Evolutionary conservation across 768 basidiomycete species (phyloP), one percentile per base, ranked within the genome.

Genomic region (Leccinum barrowsii): DNA sequence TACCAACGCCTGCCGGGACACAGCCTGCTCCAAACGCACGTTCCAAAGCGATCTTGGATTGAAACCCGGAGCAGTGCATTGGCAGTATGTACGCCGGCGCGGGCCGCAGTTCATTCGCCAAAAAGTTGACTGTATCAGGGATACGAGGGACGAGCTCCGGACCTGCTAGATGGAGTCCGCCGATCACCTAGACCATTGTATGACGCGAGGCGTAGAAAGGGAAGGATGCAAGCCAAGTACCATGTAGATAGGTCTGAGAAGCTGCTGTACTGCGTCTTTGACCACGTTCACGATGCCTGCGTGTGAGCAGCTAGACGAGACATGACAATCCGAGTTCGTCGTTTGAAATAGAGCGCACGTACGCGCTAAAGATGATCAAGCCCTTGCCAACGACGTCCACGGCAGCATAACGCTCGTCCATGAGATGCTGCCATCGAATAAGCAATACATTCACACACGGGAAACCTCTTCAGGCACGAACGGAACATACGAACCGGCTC

Each of bases 261-360:
- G 85, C 26, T 69, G 82, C 19, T 71, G 67, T 6, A 88, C 73
- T 1, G 88, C 91, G 65, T 91, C 85, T 62, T 79, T 85, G 55
- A 89, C 75, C 26, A 94, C 92, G 61, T 94, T 94, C 47, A 90
- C 85, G 55, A 93, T 91, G 1, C 91, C 92, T 3, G 92, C 91
- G 73, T 93, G 91, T 6, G 85, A 85, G 62, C 85, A 86, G 28
- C 82, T 84, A 47, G 54, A 47, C 2, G 26, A 37, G 48, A 22
- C 12, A n/a, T 17, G 7, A 50, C 19, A 47, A 51, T 53, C 37
- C 24, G 19, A 50, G 30, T 22, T 12, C 2, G n/a, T 26, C 10
- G 26, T 37, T 17, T 17, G 24, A 7, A 54, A 52, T 15, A 51
- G 44, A 13, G 42, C 21, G 34, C 11, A 79, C 90, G 70, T 59